These are phyloP conservation scores for Cryptosporidium tyzzeri DNA, from an alignment of 169 alveolate genomes.

Conservation along the genomic window DNA sequence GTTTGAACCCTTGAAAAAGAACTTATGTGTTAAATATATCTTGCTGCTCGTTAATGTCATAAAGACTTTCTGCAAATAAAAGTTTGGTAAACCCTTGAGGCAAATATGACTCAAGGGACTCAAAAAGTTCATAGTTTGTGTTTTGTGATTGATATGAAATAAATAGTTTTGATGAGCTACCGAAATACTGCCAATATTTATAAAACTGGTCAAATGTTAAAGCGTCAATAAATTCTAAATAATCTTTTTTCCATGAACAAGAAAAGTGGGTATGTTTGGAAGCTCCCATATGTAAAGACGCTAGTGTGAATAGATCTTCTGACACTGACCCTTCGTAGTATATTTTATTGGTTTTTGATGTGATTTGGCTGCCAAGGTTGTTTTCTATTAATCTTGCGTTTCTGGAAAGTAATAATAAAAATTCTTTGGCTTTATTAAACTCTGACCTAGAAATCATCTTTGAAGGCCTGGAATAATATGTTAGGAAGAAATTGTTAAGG, in stretches of 20 bases:
- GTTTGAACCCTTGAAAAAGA: background rate
- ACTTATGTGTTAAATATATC: background rate
- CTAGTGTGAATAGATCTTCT: slow-evolving; percentile 9
- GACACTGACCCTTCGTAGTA: background rate
- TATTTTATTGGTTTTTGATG: background rate
- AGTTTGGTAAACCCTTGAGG: slow-evolving; percentile 40
- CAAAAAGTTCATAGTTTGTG: slow-evolving; percentile 33
- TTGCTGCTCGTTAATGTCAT: slow-evolving; percentile 54
- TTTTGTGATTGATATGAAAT: slow-evolving; percentile 54
- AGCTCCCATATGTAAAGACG: slow-evolving; percentile 5
- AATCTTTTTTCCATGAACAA: slow-evolving; percentile 50
- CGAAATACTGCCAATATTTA: slow-evolving; percentile 42
- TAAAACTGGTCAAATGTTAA: slow-evolving; percentile 36
- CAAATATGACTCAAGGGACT: slow-evolving; percentile 31
- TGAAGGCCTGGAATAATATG: slow-evolving; percentile 56
- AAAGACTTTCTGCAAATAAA: slow-evolving; percentile 1
- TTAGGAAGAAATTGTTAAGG: slow-evolving; percentile 20
- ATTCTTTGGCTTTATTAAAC: slow-evolving; percentile 46
- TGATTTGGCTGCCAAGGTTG: background rate
- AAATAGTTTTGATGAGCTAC: slow-evolving; percentile 31
- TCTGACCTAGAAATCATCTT: slow-evolving; percentile 28
- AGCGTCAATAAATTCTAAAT: slow-evolving; percentile 3
- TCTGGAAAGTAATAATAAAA: slow-evolving; percentile 4
- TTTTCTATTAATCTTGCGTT: background rate
- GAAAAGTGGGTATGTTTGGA: slow-evolving; percentile 15